Base-by-base conservation (phyloP, 2,329 filamentous ascomycete species). In the Penicillium sp. region DNA sequence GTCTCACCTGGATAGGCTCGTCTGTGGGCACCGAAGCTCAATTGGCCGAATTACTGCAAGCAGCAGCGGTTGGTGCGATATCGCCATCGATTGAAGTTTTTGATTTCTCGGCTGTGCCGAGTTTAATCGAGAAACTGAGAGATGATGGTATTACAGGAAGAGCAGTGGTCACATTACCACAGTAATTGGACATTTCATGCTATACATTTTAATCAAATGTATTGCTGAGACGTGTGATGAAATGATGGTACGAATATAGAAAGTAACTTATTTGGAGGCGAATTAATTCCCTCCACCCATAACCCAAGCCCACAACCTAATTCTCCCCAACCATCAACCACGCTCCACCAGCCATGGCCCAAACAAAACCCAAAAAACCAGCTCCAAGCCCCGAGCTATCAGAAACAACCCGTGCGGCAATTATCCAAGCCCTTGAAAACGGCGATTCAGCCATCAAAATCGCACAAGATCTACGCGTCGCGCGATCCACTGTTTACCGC, bases 1-100 rank as follows among this genome's bases (percentile, higher is more conserved):
- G 62, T 10, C 55, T 68, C 5, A 58, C 60, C 1, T 66, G 67
- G 34, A 64, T 60, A 25, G 63, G 65, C 0, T 66, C 65, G 0
- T 68, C 65, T 10, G 63, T 68, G 15, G 65, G 65, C 13, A 66
- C 58, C 0, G 66, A 68, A 34, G 47, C 57, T 16, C 62, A 68
- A 23, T 61, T 68, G 58, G 31, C 39, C 1, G 54, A 61, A 10
- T 39, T 68, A 4, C 33, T 68, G 5, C 55, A 61, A 34, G 59
- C 57, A 3, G 66, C 66, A 1, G n/a, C 58, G 4, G 25, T 50
- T 2, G 63, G 65, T 15, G 46, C 58, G 1, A 62, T 68, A n/a
- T 57, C 34, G 0, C 66, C 66, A 3, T 45, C 44, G 1, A 60
- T 68, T 19, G 53, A 63, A 41, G 56, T 64, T 1, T 66, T 63